These are phyloP conservation scores for Linnemannia hyalina DNA, from an alignment of 192 early-diverging fungal genomes.

Conservation along the genomic window DNA sequence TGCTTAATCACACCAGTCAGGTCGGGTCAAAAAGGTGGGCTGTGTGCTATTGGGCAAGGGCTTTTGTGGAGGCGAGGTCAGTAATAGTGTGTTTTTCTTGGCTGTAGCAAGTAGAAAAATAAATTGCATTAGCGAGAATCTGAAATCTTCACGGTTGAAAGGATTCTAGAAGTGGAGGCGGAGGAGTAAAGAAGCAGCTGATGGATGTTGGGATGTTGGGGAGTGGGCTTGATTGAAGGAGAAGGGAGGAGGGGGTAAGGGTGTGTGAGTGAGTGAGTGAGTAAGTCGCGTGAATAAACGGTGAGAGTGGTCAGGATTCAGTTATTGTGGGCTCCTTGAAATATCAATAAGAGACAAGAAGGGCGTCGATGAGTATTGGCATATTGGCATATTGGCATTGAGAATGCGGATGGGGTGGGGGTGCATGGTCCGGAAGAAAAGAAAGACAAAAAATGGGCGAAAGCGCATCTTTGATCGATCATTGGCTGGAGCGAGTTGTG, in stretches of 20 bases:
- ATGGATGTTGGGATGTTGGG: neutral
- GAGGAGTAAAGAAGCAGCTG: neutral
- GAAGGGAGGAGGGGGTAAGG: neutral
- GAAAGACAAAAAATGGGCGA: neutral
- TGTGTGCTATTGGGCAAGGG: neutral
- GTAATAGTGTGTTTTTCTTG: neutral
- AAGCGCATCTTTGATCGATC: conserved; percentile 3
- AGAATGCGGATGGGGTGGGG: neutral
- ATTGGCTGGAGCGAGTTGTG: conserved; percentile 24
- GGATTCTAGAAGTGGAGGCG: neutral
- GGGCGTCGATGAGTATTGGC: neutral
- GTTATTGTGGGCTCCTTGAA: neutral
- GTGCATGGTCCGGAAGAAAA: conserved; percentile 1
- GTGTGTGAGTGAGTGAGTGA: neutral
- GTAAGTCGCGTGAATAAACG: neutral
- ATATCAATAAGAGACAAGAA: neutral
- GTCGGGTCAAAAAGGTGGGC: neutral
- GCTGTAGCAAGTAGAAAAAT: neutral
- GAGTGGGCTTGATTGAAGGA: neutral
- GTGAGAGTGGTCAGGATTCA: neutral
- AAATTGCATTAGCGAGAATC: neutral
- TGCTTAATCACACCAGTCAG: neutral
- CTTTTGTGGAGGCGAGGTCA: neutral
- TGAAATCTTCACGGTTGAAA: neutral
- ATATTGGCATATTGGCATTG: neutral